phyloP scores from a whole-genome alignment of 202 grass and related monocot species.

The Musa balbisiana region DNA sequence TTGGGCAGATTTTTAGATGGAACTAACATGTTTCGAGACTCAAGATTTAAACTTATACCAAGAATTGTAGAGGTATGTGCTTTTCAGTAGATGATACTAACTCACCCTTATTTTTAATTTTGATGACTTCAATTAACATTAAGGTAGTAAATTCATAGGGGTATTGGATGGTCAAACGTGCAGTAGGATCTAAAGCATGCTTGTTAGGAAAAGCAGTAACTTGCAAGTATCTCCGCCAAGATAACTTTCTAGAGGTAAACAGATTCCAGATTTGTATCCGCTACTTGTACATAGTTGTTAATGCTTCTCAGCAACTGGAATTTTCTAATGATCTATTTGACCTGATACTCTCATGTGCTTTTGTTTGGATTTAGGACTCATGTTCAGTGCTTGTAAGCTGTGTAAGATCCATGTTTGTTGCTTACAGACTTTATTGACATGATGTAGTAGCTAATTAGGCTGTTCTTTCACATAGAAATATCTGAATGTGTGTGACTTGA shows the following conservation, averaged over 20 bases:
- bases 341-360: not conserved
- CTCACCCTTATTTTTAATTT: not conserved
- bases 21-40: slow-evolving; percentile 70
- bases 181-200: slow-evolving; percentile 94
- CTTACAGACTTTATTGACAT: not conserved
- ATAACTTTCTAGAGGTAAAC: slow-evolving; percentile 94
- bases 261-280: not conserved
- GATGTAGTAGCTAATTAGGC: not conserved
- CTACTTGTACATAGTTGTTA: not conserved
- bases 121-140: not conserved
- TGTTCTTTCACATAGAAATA: not conserved
- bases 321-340: not conserved
- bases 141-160: slow-evolving; percentile 38
- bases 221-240: slow-evolving; percentile 78
- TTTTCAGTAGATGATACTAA: slow-evolving; percentile 16
- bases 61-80: slow-evolving; percentile 79
- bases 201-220: slow-evolving; percentile 93
- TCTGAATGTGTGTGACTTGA: not conserved
- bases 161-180: slow-evolving; percentile 99
- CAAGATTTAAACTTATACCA: slow-evolving; percentile 98
- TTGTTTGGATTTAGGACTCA: not conserved
- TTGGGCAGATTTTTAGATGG: slow-evolving; percentile 80
- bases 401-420: not conserved
- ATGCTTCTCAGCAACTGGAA: not conserved
- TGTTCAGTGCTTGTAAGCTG: not conserved